A percentile compares a stretch with the other conserved stretches of the same genome.
Evolutionary conservation across 2,329 filamentous ascomycete genomes (phyloP).

Genomic region (Exophiala alcalophila): DNA sequence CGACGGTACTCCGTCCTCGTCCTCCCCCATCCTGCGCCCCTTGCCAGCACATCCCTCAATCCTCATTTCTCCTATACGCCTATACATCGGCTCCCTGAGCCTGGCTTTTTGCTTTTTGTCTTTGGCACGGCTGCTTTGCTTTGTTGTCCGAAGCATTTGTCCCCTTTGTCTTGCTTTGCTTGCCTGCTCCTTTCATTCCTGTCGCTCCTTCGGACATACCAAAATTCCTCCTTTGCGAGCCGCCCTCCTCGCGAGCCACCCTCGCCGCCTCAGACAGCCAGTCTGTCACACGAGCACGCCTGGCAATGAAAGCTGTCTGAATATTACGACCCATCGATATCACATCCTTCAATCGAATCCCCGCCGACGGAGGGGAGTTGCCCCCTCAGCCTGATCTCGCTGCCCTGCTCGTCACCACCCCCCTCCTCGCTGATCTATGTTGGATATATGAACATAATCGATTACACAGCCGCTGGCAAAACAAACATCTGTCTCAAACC

Average conservation of each 20-base stretch:
- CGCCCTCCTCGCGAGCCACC: constrained; percentile 19
- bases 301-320: constrained; percentile 11
- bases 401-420: too few species aligned
- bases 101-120: constrained; percentile 4
- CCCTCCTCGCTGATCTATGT: too few species aligned
- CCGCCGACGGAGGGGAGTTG: not conserved
- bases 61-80: constrained; percentile 7
- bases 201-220: constrained; percentile 20
- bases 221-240: constrained; percentile 23
- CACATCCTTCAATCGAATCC: not conserved
- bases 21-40: not conserved
- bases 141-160: constrained; percentile 8
- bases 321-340: constrained; percentile 4
- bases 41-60: constrained; percentile 1
- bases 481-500: too few species aligned
- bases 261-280: constrained; percentile 15
- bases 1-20: too few species aligned
- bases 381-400: not conserved
- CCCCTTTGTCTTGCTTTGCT: too few species aligned
- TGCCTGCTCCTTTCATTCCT: constrained; percentile 9
- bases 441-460: too few species aligned
- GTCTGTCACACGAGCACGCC: constrained; percentile 16
- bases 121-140: constrained; percentile 1
- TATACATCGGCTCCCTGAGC: constrained; percentile 6
- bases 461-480: too few species aligned